Base-by-base conservation (phyloP, 2,329 filamentous ascomycete species). In the Hypoxylon sp. region DNA sequence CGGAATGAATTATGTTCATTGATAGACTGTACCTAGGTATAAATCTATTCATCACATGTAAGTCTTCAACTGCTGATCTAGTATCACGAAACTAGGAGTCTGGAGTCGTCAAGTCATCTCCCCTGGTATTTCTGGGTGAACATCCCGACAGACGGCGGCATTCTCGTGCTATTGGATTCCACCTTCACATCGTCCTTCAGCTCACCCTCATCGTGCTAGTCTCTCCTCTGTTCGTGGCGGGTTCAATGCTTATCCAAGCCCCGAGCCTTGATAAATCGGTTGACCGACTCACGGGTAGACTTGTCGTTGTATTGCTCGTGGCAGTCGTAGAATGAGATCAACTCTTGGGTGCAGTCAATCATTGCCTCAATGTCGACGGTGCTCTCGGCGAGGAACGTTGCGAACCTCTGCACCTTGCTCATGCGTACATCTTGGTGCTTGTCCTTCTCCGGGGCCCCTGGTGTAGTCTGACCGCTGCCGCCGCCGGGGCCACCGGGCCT, bases 331-430 rank as follows among this genome's bases (percentile, higher is more conserved):
- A 97, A 84, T 3, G 91, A 93, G 49, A 97, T 91, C 61, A 97
- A 83, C 76, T 97, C 93, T 75, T 97, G 93, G 0, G 91, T 94
- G 69, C 90, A 92, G 74, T 97, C 91, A 47, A 96, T 89, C 73
- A 96, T 88, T 26, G 87, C 89, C 64, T 91, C 86, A 69, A 97
- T 89, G 68, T 96, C 91, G 38, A 97, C 85, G 54, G 86, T 89
- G 68, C 91, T 95, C 71, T 96, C 92, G 1, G 92, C 90, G 54
- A 97, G 80, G 89, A 92, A 97, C 35, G 85, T 84, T 8, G 91
- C 84, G 58, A 84, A 85, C 27, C 82, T 78, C 68, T 85, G 82
- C 35, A 96, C 81, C 65, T 88, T 88, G 48, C 84, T 82, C 43
- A 90, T 81, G 49, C 85, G 79, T 23, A 77, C 80, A 66, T 84